Evolutionary conservation across 2,329 filamentous ascomycete species (phyloP).

Genomic region (Fusarium goolgardi): DNA sequence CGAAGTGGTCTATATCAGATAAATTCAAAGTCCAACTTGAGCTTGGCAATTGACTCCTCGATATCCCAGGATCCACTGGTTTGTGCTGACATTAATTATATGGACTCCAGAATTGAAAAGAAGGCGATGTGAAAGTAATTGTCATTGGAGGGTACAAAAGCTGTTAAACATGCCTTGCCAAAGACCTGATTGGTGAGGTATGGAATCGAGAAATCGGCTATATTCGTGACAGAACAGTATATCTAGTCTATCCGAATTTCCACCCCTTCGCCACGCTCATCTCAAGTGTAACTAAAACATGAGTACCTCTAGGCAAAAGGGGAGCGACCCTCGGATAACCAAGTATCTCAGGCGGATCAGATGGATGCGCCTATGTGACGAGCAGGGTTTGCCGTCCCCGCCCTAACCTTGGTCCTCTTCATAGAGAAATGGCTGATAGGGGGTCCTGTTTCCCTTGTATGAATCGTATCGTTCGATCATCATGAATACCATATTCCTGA

Average conservation of each 20-base stretch:
- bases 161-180: neutral
- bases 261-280: slow-evolving; percentile 18
- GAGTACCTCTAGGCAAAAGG: slow-evolving; percentile 4
- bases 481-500: slow-evolving; percentile 33
- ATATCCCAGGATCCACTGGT: neutral
- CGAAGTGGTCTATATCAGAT: neutral
- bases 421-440: slow-evolving; percentile 12
- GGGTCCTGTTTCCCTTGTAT: slow-evolving; percentile 6
- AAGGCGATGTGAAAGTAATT: too few relatives aligned
- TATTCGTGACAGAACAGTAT: slow-evolving; percentile 16
- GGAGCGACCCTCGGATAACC: slow-evolving; percentile 31
- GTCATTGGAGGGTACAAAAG: too few relatives aligned
- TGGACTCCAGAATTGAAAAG: too few relatives aligned
- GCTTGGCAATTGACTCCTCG: neutral
- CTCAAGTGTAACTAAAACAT: slow-evolving; percentile 1
- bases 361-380: slow-evolving; percentile 4
- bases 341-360: slow-evolving; percentile 13
- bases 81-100: neutral
- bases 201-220: neutral
- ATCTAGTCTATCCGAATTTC: slow-evolving; percentile 17
- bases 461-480: slow-evolving; percentile 31
- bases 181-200: neutral
- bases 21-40: neutral
- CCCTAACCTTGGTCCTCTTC: neutral
- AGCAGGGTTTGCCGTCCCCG: slow-evolving; percentile 6